Base-by-base conservation (phyloP, 2,329 filamentous ascomycete species). In the Fusarium citri region DNA sequence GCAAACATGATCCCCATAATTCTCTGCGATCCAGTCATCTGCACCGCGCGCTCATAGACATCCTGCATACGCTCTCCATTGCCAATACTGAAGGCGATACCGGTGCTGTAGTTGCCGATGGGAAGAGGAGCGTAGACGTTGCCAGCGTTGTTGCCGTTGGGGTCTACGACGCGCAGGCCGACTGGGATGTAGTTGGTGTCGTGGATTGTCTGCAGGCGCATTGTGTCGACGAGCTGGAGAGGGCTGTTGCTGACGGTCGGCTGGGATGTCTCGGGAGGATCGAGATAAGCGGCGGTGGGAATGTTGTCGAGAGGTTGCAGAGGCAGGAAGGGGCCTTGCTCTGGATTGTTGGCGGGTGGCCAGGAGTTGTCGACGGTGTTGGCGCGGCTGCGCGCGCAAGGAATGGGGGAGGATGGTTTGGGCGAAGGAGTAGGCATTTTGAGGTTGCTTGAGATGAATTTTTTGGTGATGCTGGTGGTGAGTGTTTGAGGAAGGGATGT, bases 1-100 rank as follows among this genome's bases (percentile, higher is more conserved):
- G 54, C 49, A 56, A 71, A 71, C 34, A 71, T 22, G 20, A 69
- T 42, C 0, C 68, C 66, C 26, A 69, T 59, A 2, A 69, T 41
- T 11, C 55, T 40, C 8, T 40, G n/a, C 2, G 65, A 60, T 0
- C 31, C 45, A 0, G 59, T 46, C 2, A 41, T 45, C 10, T 45
- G 6, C 6, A 10, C 34, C 5, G 56, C 45, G 6, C 45, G 50
- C 3, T 20, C 37, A 15, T 42, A 69, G 7, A 41, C 26, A 5
- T 46, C 26, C 9, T 43, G 20, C 14, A 57, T 42, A 5, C 34
- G 47, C 16, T 56, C 41, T n/a, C 14, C 49, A 4, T 51, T 9
- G 0, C 55, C 9, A 8, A 61, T 25, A 14, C 55, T 54, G 41
- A 71, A 71, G 12, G 48, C 56, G 3, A 71, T 30, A 5, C 68